Evolutionary conservation across 768 basidiomycete genomes (phyloP).

Genomic region (Leccinum disarticulatum): DNA sequence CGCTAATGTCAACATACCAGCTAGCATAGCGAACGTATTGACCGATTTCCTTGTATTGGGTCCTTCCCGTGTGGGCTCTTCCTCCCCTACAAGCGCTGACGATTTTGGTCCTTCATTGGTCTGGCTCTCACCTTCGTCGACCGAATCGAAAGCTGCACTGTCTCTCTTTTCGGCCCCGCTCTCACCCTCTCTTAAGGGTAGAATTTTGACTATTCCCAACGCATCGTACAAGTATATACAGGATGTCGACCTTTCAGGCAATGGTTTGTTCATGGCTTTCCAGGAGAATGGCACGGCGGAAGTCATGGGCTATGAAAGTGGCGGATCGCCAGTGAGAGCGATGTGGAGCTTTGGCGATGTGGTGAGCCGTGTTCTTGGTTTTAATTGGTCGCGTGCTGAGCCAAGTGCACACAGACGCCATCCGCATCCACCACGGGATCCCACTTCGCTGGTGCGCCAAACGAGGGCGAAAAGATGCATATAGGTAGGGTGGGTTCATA

Average conservation of each 20-base stretch:
- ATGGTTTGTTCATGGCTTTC: constrained; percentile 63
- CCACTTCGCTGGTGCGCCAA: constrained; percentile 57
- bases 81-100: not conserved
- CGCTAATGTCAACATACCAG: constrained; percentile 51
- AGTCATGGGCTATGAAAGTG: constrained; percentile 46
- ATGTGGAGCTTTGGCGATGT: too few species aligned
- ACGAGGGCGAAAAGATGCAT: constrained; percentile 49
- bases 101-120: constrained; percentile 22
- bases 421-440: too few species aligned
- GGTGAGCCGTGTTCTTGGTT: too few species aligned
- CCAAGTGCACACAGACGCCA: too few species aligned
- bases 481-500: constrained; percentile 54
- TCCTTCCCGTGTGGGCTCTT: constrained; percentile 12
- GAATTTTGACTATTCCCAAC: constrained; percentile 43
- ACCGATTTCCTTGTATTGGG: constrained; percentile 39
- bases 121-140: constrained; percentile 36
- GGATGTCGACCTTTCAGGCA: constrained; percentile 57
- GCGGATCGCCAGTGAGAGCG: constrained; percentile 41
- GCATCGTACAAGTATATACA: constrained; percentile 50
- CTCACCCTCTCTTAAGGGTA: constrained; percentile 49
- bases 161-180: constrained; percentile 42
- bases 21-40: constrained; percentile 39
- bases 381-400: too few species aligned
- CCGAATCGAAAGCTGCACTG: constrained; percentile 2
- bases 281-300: constrained; percentile 54